Conservation (phyloP, 208 protist genomes). For the Trichomonas tenax region DNA sequence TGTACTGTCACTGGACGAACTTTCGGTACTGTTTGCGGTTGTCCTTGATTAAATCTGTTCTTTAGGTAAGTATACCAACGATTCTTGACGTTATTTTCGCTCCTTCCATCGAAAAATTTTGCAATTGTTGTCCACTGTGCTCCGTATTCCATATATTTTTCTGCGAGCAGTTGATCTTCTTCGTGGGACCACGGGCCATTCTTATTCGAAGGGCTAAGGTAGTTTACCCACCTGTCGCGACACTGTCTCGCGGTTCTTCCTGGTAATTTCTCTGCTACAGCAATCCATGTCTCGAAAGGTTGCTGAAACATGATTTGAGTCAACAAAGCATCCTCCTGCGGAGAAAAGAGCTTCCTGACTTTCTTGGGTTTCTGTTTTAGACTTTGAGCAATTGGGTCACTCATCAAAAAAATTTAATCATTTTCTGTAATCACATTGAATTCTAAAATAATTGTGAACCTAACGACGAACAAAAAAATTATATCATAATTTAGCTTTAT, state of each 20-base stretch:
- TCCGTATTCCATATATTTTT: neutral
- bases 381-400: no score
- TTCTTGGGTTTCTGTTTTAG: neutral
- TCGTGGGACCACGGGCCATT: neutral
- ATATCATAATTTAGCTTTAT: no score
- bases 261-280: neutral
- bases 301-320: neutral
- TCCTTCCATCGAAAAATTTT: neutral
- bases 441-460: no score
- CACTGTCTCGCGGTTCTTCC: neutral
- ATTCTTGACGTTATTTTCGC: constrained; percentile 10
- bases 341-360: neutral
- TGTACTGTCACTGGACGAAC: neutral
- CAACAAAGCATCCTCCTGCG: neutral
- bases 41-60: neutral
- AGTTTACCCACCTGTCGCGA: neutral
- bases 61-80: neutral
- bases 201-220: neutral
- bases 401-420: no score
- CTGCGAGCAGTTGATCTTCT: neutral
- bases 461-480: no score
- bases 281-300: neutral
- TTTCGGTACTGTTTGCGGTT: neutral
- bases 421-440: no score
- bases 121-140: constrained; percentile 1